Percentiles rank a stretch among this genome's conserved stretches.
Evolutionary conservation across 331 rosid species (phyloP).

Genomic region (Stylosanthes scabra): DNA sequence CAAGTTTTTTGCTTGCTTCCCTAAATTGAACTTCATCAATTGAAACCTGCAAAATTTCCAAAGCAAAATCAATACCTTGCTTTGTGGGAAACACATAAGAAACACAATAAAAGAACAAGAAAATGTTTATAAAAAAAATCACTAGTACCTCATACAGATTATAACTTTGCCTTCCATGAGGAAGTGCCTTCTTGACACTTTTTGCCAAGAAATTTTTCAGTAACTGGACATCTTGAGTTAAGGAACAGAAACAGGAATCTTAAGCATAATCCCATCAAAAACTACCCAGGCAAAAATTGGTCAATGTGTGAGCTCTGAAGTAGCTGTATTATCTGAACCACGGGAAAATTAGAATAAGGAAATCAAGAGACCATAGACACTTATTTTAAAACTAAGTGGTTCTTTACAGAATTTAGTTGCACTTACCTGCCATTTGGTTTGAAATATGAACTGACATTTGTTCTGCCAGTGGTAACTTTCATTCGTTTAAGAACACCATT

Average conservation of each 20-base stretch:
- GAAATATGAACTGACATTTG: slow-evolving; percentile 80
- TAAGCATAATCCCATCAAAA: slow-evolving; percentile 88
- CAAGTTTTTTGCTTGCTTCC: slow-evolving; percentile 73
- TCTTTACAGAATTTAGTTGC: slow-evolving; percentile 24
- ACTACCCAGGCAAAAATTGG: slow-evolving; percentile 88
- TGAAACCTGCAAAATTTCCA: slow-evolving; percentile 56
- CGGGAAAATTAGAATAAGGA: slow-evolving; percentile 36
- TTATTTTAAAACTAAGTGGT: slow-evolving; percentile 27
- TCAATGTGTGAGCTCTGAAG: slow-evolving; percentile 67
- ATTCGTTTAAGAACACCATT: slow-evolving; percentile 52
- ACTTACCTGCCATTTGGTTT: slow-evolving; percentile 87
- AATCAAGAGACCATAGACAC: slow-evolving; percentile 33
- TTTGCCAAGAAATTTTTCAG: slow-evolving; percentile 72
- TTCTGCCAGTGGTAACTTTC: slow-evolving; percentile 52
- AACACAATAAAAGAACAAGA: slow-evolving; percentile 42
- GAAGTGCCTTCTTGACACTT: slow-evolving; percentile 86
- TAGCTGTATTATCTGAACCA: slow-evolving; percentile 83
- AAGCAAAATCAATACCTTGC: slow-evolving; percentile 30
- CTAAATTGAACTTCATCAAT: slow-evolving; percentile 73
- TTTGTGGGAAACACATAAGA: slow-evolving; percentile 33
- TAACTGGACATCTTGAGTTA: slow-evolving; percentile 72
- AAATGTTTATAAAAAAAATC: slow-evolving; percentile 5
- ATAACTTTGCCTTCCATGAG: slow-evolving; percentile 82
- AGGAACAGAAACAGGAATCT: slow-evolving; percentile 85
- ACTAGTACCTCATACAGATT: slow-evolving; percentile 80